phyloP scores from a whole-genome alignment of 2,329 filamentous ascomycete genomes.

The Cryphonectria japonica region DNA sequence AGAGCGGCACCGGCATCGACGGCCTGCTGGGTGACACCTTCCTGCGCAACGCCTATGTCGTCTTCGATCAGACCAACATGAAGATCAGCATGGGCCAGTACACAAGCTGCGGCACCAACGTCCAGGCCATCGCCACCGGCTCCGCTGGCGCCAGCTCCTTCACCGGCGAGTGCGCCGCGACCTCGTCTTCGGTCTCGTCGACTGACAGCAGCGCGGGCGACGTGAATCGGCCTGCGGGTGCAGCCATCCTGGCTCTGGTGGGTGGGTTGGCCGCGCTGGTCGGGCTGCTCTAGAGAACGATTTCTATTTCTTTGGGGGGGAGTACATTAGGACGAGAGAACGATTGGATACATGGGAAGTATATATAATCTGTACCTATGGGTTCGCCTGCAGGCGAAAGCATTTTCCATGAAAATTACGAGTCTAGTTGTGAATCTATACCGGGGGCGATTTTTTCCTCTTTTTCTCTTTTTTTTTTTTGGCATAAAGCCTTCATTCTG shows the following conservation, averaged over 20 bases:
- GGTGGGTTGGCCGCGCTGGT: constrained; percentile 22
- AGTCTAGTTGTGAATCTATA: not conserved
- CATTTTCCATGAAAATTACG: not conserved
- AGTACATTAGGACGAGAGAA: not conserved
- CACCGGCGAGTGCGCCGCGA: constrained; percentile 32
- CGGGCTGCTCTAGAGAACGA: constrained; percentile 13
- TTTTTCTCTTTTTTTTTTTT: not conserved
- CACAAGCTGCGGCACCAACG: constrained; percentile 37
- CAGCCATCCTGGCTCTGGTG: constrained; percentile 19
- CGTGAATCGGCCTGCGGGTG: constrained; percentile 8
- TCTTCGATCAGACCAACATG: constrained; percentile 40
- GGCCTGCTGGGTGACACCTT: constrained; percentile 40
- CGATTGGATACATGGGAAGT: not conserved
- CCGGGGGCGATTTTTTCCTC: too few relatives aligned
- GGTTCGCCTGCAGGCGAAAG: not conserved
- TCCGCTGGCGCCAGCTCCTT: constrained; percentile 24
- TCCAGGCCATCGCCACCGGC: constrained; percentile 35
- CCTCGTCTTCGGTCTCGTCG: constrained; percentile 1
- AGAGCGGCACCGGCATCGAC: constrained; percentile 30
- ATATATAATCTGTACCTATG: not conserved
- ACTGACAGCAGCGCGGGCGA: constrained; percentile 12
- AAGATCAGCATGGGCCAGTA: constrained; percentile 39
- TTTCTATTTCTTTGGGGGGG: not conserved
- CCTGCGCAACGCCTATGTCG: constrained; percentile 39
- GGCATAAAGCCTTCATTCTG: constrained; percentile 1